Evolutionary conservation across 805 yeast genomes (phyloP), one percentile per base, ranked within the genome.

Genomic region (Metschnikowia santaceciliae): DNA sequence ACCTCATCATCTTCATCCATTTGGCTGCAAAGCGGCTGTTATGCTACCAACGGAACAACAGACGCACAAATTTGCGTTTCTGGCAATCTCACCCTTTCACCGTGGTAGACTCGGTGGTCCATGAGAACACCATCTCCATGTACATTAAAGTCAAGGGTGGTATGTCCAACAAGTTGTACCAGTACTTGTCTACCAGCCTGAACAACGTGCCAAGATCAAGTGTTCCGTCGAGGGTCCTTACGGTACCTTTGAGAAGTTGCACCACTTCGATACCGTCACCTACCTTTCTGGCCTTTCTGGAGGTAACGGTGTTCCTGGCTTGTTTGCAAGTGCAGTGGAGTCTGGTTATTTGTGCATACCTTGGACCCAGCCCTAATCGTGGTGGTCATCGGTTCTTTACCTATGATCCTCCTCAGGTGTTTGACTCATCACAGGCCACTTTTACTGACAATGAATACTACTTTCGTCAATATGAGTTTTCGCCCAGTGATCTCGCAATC

Each of bases 61-160:
- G 22, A 20, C 22, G 22, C 2, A 20, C 22, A 20, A 20, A 3
- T 20, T 20, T 20, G 22, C n/a, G n/a, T n/a, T 20, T 20, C 22
- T 84, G 84, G 83, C 89, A 86, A 63, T 79, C 86, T 3, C 90
- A 86, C 63, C 92, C 92, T 3, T 86, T 88, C 67, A 83, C 91
- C 1, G 65, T 80, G 6, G 68, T 79, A 15, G 75, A 75, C 46
- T 67, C 78, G 3, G 64, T 67, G 1, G 65, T 69, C 41, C 68
- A 69, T 11, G 67, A 71, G 15, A 74, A 71, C 53, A 65, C 75
- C 51, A 60, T 80, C 8, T 66, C 70, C 1, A 66, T 79, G 45
- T 75, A 70, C 56, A 72, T 80, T 58, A 80, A 78, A 60, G 76
- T 75, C 17, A 81, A 81, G 62, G 74, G 74, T n/a, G 90, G 89